Evolutionary conservation across 2,329 filamentous ascomycete genomes (phyloP).

Genomic region (Cercospora sp.): DNA sequence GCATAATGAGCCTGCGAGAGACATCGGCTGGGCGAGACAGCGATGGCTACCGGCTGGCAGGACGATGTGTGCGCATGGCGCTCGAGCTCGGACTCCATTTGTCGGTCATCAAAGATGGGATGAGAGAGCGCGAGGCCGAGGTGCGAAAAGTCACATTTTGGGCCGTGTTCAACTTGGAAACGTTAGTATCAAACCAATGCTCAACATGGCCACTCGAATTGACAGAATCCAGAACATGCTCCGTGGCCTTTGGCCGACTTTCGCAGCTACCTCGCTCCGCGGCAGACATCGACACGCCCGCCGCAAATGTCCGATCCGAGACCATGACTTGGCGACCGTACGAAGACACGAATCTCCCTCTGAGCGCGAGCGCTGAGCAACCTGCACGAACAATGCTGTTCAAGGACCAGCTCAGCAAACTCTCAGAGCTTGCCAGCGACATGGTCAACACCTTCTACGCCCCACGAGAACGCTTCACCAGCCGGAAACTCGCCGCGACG

Average conservation of each 20-base stretch:
- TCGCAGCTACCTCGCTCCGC: slow-evolving; percentile 51
- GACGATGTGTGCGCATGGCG: slow-evolving; percentile 69
- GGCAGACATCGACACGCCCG: slow-evolving; percentile 51
- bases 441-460: slow-evolving; percentile 72
- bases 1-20: slow-evolving; percentile 74
- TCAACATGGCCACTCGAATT: slow-evolving; percentile 10
- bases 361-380: slow-evolving; percentile 65
- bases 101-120: slow-evolving; percentile 36
- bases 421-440: slow-evolving; percentile 72
- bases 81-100: slow-evolving; percentile 70
- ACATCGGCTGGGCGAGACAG: slow-evolving; percentile 68
- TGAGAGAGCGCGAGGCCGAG: slow-evolving; percentile 48
- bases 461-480: slow-evolving; percentile 64
- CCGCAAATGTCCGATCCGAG: slow-evolving; percentile 37
- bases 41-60: slow-evolving; percentile 70
- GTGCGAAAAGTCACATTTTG: slow-evolving; percentile 56
- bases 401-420: slow-evolving; percentile 61
- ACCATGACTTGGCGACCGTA: slow-evolving; percentile 41
- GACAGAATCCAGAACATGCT: slow-evolving; percentile 42
- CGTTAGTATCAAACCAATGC: slow-evolving; percentile 38
- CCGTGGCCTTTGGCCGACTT: slow-evolving; percentile 50
- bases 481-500: slow-evolving; percentile 61
- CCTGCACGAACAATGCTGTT: slow-evolving; percentile 56
- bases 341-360: slow-evolving; percentile 36
- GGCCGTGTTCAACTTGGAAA: slow-evolving; percentile 53